Conservation (phyloP, 352 stramenopile species). For the Phytophthora brassicae region DNA sequence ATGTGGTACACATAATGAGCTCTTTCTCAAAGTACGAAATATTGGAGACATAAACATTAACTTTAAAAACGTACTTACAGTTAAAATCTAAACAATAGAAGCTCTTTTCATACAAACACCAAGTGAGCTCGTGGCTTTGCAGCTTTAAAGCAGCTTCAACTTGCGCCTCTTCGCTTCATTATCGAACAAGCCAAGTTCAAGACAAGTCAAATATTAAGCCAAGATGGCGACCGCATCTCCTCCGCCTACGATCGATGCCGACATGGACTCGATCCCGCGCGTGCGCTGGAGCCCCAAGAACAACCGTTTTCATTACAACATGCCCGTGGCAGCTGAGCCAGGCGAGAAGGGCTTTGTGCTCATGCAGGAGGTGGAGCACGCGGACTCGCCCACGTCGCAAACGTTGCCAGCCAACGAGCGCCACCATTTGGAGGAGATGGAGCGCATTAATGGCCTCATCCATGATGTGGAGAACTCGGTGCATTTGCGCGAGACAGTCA, state of each 20-base stretch:
- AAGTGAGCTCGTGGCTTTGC: constrained; percentile 1
- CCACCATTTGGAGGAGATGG: constrained; percentile 74
- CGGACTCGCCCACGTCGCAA: constrained; percentile 45
- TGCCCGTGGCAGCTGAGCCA: constrained; percentile 63
- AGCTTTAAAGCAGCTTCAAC: constrained; percentile 2
- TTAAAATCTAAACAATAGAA: too few species aligned
- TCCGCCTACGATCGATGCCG: constrained; percentile 35
- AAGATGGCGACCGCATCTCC: constrained; percentile 52
- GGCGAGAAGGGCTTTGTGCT: constrained; percentile 67
- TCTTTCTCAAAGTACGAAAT: too few species aligned
- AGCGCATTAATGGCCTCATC: constrained; percentile 73
- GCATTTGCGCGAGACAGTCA: constrained; percentile 61
- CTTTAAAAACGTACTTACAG: too few species aligned
- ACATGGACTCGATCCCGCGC: constrained; percentile 66
- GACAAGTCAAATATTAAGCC: neutral
- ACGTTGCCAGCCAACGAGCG: constrained; percentile 53
- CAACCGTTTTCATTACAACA: constrained; percentile 80
- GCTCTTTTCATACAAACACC: neutral
- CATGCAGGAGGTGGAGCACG: constrained; percentile 67
- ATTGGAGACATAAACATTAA: too few species aligned
- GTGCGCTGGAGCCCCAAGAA: constrained; percentile 68
- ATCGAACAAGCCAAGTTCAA: constrained; percentile 1
- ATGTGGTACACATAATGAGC: too few species aligned
- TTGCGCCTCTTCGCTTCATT: neutral
- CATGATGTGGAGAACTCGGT: constrained; percentile 70